Evolutionary conservation across 225 moss, liverwort and hornwort genomes (phyloP).

Genomic region (Sphagnum tenellum): DNA sequence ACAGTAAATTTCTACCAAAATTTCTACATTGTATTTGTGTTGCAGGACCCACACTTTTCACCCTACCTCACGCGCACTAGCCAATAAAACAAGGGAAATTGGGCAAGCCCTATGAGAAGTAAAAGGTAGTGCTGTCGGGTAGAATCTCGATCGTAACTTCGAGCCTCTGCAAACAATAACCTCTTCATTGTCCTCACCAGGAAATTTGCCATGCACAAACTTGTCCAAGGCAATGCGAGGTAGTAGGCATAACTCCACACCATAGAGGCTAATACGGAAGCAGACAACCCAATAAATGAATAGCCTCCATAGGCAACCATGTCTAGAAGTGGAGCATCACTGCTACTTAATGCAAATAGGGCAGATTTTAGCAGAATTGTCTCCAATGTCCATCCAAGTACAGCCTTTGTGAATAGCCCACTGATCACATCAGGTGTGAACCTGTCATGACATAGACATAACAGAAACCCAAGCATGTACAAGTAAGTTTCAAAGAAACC

Average conservation of each 20-base stretch:
- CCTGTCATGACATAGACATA: conserved; percentile 20
- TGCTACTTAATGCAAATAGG: conserved; percentile 64
- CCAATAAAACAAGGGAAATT: conserved; percentile 85
- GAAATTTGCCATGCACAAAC: conserved; percentile 83
- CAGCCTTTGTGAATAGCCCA: conserved; percentile 69
- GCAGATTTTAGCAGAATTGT: conserved; percentile 60
- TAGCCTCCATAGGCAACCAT: conserved; percentile 88
- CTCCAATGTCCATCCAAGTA: conserved; percentile 67
- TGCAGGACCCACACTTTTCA: conserved; percentile 3
- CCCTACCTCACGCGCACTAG: conserved; percentile 30
- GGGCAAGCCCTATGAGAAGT: conserved; percentile 69
- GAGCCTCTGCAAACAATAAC: conserved; percentile 76
- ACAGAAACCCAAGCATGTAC: no score
- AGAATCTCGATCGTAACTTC: conserved; percentile 93
- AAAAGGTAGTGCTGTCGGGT: conserved; percentile 83
- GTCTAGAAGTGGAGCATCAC: conserved; percentile 74
- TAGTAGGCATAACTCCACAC: conserved; percentile 64
- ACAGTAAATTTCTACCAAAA: neutral
- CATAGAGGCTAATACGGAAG: conserved; percentile 49
- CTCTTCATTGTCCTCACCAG: conserved; percentile 94
- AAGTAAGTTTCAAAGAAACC: no score
- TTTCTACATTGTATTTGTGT: no score
- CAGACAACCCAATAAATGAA: conserved; percentile 74
- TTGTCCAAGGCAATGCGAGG: conserved; percentile 58
- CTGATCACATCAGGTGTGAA: conserved; percentile 80